Base-by-base conservation (phyloP, 176 grass and related monocot species). In the Themeda triandra region DNA sequence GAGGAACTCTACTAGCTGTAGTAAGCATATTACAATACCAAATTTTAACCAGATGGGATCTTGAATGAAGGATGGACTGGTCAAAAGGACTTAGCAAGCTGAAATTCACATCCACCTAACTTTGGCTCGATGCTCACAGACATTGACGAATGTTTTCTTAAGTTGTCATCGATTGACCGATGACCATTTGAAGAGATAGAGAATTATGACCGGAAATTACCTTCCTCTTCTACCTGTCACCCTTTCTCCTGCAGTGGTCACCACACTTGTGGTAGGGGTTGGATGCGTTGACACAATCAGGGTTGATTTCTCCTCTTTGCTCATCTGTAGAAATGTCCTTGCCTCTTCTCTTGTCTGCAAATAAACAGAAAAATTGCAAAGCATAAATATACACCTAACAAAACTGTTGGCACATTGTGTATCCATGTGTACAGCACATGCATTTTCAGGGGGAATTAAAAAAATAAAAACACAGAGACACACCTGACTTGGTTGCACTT, bases 251-350 rank as follows among this genome's bases (percentile, higher is more conserved):
- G 76, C 96, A 99, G 46, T 88, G 6, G 33, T 94, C 89, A 70
- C 69, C 82, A 85, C 96, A 98, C 59, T 87, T 90, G 59, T 98
- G 96, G 77, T 89, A 98, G 3, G 93, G 96, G 80, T 98, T 98
- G 31, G 91, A 98, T 83, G 96, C 93, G 17, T 98, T 93, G 23
- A 9, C 77, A 71, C 96, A 98, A 66, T 90, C 85, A 41, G 91
- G 89, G 64, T 95, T 71, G 76, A 92, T 71, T 58, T 80, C 86
- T 79, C 81, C 78, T 80, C 73, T 92, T 75, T 68, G 81, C 46
- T 58, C 87, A 8, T 59, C 53, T 59, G 79, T 89, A 31, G 80
- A 46, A 69, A 67, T 21, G 67, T 56, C 84, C 41, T 86, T 85
- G 66, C 73, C 82, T 54, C 92, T 87, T 33, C 58, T 76, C 32